Evolutionary conservation across 352 stramenopile genomes (phyloP).

Genomic region (Nothophytophthora sp.): DNA sequence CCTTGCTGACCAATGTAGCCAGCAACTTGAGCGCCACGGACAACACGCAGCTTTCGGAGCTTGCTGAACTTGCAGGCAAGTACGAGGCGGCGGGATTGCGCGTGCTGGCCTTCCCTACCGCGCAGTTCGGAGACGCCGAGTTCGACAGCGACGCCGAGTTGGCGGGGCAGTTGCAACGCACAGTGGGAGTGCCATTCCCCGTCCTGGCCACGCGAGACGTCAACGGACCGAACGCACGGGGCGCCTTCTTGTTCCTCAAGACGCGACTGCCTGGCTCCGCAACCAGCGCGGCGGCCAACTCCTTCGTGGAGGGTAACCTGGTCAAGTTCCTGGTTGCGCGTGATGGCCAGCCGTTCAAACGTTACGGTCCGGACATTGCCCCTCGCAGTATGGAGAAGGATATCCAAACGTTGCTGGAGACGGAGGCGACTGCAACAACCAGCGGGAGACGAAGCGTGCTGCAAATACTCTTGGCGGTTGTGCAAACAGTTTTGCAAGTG

Average conservation of each 20-base stretch:
- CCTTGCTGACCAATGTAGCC: slow-evolving; percentile 73
- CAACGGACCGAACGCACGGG: slow-evolving; percentile 77
- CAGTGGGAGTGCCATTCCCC: slow-evolving; percentile 36
- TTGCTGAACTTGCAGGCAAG: slow-evolving; percentile 59
- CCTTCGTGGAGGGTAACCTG: slow-evolving; percentile 90
- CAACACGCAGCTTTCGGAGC: slow-evolving; percentile 77
- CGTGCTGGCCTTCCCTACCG: slow-evolving; percentile 83
- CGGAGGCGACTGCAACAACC: background rate
- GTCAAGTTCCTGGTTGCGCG: slow-evolving; percentile 90
- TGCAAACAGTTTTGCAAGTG: too few species aligned
- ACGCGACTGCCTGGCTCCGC: slow-evolving; percentile 47
- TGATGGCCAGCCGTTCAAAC: slow-evolving; percentile 70
- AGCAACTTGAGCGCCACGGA: slow-evolving; percentile 21
- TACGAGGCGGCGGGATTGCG: slow-evolving; percentile 57
- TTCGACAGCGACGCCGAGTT: slow-evolving; percentile 38
- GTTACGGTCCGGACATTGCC: slow-evolving; percentile 34
- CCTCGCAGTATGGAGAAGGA: slow-evolving; percentile 31
- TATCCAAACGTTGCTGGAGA: slow-evolving; percentile 33
- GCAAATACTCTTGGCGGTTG: too few species aligned
- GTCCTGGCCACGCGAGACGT: slow-evolving; percentile 82
- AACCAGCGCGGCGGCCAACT: slow-evolving; percentile 24
- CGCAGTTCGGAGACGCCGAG: slow-evolving; percentile 86
- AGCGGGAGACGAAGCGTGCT: too few species aligned
- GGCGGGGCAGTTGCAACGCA: slow-evolving; percentile 12
- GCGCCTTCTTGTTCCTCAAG: slow-evolving; percentile 87